Evolutionary conservation across 202 grass and related monocot species (phyloP), one percentile per base, ranked within the genome.

Genomic region (Setaria viridis): DNA sequence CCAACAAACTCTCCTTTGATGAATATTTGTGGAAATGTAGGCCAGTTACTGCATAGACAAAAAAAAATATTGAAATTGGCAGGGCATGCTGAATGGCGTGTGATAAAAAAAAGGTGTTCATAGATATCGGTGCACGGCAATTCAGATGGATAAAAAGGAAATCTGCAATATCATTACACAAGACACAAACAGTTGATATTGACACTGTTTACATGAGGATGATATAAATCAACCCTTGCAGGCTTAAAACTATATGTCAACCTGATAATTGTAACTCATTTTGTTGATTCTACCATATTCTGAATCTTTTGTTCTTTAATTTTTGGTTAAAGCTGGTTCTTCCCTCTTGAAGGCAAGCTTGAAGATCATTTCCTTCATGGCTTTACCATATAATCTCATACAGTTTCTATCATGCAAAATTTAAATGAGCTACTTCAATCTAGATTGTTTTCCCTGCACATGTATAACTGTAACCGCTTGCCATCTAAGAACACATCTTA

Each of bases 21-120:
- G 89, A 99, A 99, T 86, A 99, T 91, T 92, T 99, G 93, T 0
- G 96, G 93, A 92, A 99, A 99, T 70, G 96, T 96, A 45, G 96
- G 91, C 91, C 93, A 99, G 72, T 94, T 99, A 60, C 96, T 94
- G 86, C 86, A 78, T 67, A 67, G 48, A 85, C 77, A 77, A 81
- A 1, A 59, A 41, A 76, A 9, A 78, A 4, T 39, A 69, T 41
- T 64, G 5, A 64, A 55, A 62, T 19, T 34, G 7, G 33, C 10
- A 79, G 16, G 54, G 25, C 33, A 46, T 39, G 54, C 1, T 76
- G 43, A 65, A 43, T 6, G 7, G 19, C 68, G n/a, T 35, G 47
- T 41, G 10, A 41, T 35, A 42, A 67, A 60, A 29, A 60, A 46
- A 46, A 46, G 7, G 10, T 9, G 3, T 60, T 60, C 19, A 25